phyloP scores from a whole-genome alignment of 257 asterid genomes.

The Jacaranda mimosifolia region DNA sequence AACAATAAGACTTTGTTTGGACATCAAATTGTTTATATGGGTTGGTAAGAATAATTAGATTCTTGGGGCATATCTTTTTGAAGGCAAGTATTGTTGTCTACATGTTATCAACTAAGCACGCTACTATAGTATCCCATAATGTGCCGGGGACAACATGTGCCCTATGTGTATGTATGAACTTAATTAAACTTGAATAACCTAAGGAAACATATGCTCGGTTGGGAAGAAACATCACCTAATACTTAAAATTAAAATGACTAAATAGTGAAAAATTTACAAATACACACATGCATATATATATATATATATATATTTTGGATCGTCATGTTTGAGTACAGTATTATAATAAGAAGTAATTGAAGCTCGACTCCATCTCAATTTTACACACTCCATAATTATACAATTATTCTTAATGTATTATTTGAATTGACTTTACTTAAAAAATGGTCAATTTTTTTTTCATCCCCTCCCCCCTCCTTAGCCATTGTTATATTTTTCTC shows the following conservation, averaged over 20 bases:
- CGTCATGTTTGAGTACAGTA: too few species aligned
- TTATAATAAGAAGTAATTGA: too few species aligned
- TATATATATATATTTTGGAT: background rate
- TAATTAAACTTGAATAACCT: conserved; percentile 17
- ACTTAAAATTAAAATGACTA: background rate
- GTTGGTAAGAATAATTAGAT: conserved; percentile 37
- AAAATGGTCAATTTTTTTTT: too few species aligned
- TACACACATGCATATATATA: background rate
- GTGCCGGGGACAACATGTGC: conserved; percentile 46
- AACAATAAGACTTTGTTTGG: conserved; percentile 39
- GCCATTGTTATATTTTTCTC: too few species aligned
- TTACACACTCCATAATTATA: too few species aligned
- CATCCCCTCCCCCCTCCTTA: too few species aligned
- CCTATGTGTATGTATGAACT: conserved; percentile 30
- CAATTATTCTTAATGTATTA: too few species aligned
- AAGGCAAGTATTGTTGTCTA: conserved; percentile 35
- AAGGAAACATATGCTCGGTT: conserved; percentile 44
- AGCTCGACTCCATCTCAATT: too few species aligned
- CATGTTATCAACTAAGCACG: conserved; percentile 38
- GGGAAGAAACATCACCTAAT: conserved; percentile 40
- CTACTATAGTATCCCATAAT: conserved; percentile 23
- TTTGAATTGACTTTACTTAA: too few species aligned
- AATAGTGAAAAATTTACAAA: background rate
- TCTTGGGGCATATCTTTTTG: conserved; percentile 38
- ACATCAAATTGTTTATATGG: conserved; percentile 28